Evolutionary conservation across 1,139 yeast species (phyloP), one percentile per base, ranked within the genome.

Genomic region (Suhomyces wounanorum): DNA sequence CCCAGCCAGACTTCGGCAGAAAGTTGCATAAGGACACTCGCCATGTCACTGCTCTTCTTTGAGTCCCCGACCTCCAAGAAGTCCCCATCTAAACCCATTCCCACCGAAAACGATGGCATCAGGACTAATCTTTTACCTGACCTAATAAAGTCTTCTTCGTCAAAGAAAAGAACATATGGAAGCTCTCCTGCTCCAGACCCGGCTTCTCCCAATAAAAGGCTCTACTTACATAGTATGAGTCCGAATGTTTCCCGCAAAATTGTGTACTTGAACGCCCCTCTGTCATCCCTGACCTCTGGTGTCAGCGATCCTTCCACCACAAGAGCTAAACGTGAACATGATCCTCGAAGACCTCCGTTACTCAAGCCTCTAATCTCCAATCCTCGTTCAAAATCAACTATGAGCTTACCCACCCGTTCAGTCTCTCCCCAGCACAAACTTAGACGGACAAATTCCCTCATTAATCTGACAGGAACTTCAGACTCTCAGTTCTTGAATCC

Each of bases 191-290:
- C 52, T 13, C 49, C 43, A n/a, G 56, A 52, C 11, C 48, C 43
- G 8, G 45, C 47, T 17, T 68, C 76, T 2, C 74, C 76, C 31
- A 59, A 62, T 39, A 72, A 68, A 55, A 56, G 78, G 53, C 59
- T 62, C 33, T 66, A 68, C 51, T 64, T 75, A 46, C 75, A 70
- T 52, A 69, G 61, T 51, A 70, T 75, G 77, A 73, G 78, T 61
- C 78, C 79, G 21, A 75, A 75, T 54, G 75, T 73, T n/a, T 51
- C 69, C 7, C 63, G 66, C 36, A 66, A 64, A 54, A 66, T 72
- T 16, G 62, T 69, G 25, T 66, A 69, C 46, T 57, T 65, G 45
- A 44, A 40, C 35, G 51, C 37, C 16, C 28, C 28, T 21, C 49
- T 47, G 16, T 37, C 43, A 14, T 9, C 43, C 2, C 33, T 30